Evolutionary conservation across 2,329 filamentous ascomycete genomes (phyloP), one percentile per base, ranked within the genome.

Genomic region (Monosporascus ibericus): DNA sequence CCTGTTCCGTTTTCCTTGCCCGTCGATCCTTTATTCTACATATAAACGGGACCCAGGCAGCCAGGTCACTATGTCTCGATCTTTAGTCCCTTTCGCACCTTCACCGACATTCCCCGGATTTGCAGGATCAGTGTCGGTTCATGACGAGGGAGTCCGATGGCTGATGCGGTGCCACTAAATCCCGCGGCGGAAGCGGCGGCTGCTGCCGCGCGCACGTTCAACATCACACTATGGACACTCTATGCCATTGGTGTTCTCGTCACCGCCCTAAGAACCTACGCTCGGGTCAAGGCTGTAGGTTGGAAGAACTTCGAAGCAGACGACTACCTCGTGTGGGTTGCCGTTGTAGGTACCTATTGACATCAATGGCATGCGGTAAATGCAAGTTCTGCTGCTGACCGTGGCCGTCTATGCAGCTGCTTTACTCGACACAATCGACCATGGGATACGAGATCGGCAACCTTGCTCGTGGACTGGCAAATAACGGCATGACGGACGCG

Each of bases 401-500:
- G 8, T 11, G 3, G 27, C 27, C 27, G 27, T 48, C n/a, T 30
- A 25, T 44, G 44, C 52, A 80, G 75, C 54, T 79, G 18, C 68
- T 80, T 17, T 81, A 80, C 56, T 68, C 71, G 1, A 63, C 74
- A 3, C 75, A 81, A 61, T 74, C 75, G 2, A 70, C 65, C 5
- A 69, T 77, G 15, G 75, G 73, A 20, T 76, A 77, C 60, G 68
- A 67, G 25, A 73, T 78, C 18, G 77, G 74, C 24, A 72, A 72
- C n/a, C 67, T 65, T 50, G 75, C 68, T 49, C 68, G 68, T 47
- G 77, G 78, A 1, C 65, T 81, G 3, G 77, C 78, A 46, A 81
- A 81, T 58, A 80, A 79, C 59, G 60, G 70, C 54, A 80, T 82
- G 75, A 78, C 76, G 4, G 71, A 75, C 11, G 71, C 67, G 18